phyloP scores from a whole-genome alignment of 2,329 filamentous ascomycete species.

The Lachnellula cervina region DNA sequence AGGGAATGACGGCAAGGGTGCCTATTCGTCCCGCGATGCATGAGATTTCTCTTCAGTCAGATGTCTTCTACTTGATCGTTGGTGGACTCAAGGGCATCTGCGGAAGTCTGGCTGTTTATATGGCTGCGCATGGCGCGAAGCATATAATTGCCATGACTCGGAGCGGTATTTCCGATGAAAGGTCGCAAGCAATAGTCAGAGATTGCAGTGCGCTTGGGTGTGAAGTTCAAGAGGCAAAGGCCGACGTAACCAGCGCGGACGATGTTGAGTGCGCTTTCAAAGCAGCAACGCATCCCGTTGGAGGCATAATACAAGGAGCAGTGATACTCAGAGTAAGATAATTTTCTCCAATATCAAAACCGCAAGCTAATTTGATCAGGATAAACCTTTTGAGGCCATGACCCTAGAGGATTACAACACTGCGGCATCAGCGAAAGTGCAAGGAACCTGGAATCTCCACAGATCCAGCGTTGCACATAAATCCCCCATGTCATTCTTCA shows the following conservation, averaged over 20 bases:
- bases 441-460: conserved; percentile 18
- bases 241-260: conserved; percentile 19
- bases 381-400: conserved; percentile 27
- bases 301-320: conserved; percentile 43
- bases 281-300: conserved; percentile 28
- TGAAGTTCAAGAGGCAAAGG: conserved; percentile 38
- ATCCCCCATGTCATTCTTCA: conserved; percentile 36
- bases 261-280: background rate
- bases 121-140: background rate
- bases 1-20: background rate
- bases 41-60: conserved; percentile 1
- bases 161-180: background rate
- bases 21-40: conserved; percentile 4
- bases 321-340: conserved; percentile 34
- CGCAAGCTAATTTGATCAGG: background rate
- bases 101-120: conserved; percentile 9
- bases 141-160: conserved; percentile 1
- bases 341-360: background rate
- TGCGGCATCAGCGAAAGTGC: conserved; percentile 32
- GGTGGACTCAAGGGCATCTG: conserved; percentile 23
- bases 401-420: conserved; percentile 32
- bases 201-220: conserved; percentile 34
- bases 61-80: conserved; percentile 18
- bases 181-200: background rate
- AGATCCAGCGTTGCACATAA: conserved; percentile 4